Conservation (phyloP, 371 early-diverging fungal genomes). For the Mortierella sp. region DNA sequence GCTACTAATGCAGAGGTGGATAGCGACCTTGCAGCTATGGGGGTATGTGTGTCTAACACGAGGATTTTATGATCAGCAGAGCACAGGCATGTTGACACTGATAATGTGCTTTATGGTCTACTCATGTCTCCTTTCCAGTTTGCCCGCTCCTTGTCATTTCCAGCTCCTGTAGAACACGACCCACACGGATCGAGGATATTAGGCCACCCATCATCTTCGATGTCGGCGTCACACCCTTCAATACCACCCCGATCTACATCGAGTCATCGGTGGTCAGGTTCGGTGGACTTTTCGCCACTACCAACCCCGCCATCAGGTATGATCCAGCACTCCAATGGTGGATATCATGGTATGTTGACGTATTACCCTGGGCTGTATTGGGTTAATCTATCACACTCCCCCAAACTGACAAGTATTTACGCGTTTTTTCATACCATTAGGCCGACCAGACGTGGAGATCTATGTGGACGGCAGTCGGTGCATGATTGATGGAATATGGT, state of each 20-base stretch:
- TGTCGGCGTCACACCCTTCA: constrained; percentile 14
- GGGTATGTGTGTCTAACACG: constrained; percentile 45
- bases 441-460: constrained; percentile 41
- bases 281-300: constrained; percentile 24
- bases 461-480: constrained; percentile 47
- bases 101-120: neutral
- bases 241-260: constrained; percentile 17
- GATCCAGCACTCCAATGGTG: constrained; percentile 4
- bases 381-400: neutral
- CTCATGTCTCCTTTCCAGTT: constrained; percentile 14
- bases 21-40: constrained; percentile 60
- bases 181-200: constrained; percentile 6
- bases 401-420: neutral
- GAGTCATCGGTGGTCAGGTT: constrained; percentile 25
- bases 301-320: constrained; percentile 20
- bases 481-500: constrained; percentile 52
- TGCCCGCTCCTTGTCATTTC: constrained; percentile 20
- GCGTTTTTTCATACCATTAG: neutral
- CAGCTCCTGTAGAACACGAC: constrained; percentile 11
- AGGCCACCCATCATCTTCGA: constrained; percentile 20
- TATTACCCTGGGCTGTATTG: neutral
- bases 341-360: constrained; percentile 25
- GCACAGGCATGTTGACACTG: no score
- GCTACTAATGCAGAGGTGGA: constrained; percentile 56
- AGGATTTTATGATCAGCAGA: no score